Percentiles rank a stretch among this genome's conserved stretches.
These are phyloP conservation scores for Drechslerella dactyloides DNA, from an alignment of 2,329 filamentous ascomycete species.

Conservation along the genomic window DNA sequence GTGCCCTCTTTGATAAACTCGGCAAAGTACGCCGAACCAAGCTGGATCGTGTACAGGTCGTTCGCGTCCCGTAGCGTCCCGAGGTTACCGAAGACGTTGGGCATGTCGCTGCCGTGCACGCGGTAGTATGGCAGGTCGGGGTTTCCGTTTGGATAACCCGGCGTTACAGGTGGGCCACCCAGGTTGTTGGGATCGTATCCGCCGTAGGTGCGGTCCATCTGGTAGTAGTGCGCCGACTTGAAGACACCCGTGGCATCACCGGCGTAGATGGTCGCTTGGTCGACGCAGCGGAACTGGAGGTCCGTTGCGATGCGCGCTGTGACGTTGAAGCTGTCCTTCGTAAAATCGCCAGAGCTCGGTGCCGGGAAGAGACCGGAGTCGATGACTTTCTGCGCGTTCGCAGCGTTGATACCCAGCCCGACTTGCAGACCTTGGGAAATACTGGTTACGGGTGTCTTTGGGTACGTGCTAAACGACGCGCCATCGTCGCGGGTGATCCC, in stretches of 20 bases:
- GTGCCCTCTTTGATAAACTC: constrained; percentile 63
- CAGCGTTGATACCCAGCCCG: constrained; percentile 61
- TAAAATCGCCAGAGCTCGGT: constrained; percentile 62
- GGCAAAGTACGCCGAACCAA: constrained; percentile 62
- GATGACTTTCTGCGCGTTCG: constrained; percentile 59
- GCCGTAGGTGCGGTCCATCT: constrained; percentile 66
- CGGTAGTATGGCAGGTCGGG: constrained; percentile 64
- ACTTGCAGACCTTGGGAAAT: constrained; percentile 60
- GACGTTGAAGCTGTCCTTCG: constrained; percentile 66
- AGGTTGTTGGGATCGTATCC: constrained; percentile 65
- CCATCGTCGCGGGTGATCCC: constrained; percentile 66
- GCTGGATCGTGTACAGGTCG: constrained; percentile 61
- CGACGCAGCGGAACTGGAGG: constrained; percentile 67
- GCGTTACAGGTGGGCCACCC: constrained; percentile 60
- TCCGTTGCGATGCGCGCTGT: constrained; percentile 66
- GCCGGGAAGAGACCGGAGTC: constrained; percentile 63
- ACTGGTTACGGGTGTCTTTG: constrained; percentile 59
- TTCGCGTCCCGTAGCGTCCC: constrained; percentile 62
- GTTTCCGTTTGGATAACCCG: constrained; percentile 60
- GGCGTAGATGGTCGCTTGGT: constrained; percentile 66
- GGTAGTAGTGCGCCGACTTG: constrained; percentile 65
- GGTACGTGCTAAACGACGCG: constrained; percentile 64
- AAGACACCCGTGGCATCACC: constrained; percentile 61
- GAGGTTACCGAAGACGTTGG: constrained; percentile 65
- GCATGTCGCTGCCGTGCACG: constrained; percentile 66